Conservation (phyloP, 805 yeast genomes). For the Pichia membranifaciens region DNA sequence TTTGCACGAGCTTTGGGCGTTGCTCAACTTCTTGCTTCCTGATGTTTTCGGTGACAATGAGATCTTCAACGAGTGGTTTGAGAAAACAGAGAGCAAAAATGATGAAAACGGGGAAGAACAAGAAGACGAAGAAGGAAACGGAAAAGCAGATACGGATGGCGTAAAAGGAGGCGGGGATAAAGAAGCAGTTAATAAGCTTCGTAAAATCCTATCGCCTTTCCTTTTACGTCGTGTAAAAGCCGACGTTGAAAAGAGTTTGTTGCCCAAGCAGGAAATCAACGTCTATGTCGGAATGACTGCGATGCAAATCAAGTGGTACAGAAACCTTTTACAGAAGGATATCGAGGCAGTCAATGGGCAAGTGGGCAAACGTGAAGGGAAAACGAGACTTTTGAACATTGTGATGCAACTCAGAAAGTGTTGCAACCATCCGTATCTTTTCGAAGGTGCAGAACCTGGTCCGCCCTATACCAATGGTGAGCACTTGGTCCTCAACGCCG, state of each 20-base stretch:
- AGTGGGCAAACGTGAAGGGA: constrained; percentile 89
- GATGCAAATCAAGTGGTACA: constrained; percentile 93
- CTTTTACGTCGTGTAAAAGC: constrained; percentile 82
- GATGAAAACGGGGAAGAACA: constrained; percentile 85
- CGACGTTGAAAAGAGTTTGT: constrained; percentile 84
- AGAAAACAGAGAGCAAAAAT: constrained; percentile 49
- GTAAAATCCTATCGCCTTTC: constrained; percentile 83
- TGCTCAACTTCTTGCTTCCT: constrained; percentile 82
- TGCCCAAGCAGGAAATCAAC: constrained; percentile 88
- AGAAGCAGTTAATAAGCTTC: constrained; percentile 86
- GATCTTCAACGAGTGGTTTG: constrained; percentile 91
- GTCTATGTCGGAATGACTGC: constrained; percentile 91
- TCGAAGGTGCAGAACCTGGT: constrained; percentile 99
- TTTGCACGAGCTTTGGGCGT: constrained; percentile 93
- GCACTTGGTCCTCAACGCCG: constrained; percentile 83
- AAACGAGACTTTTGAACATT: constrained; percentile 83
- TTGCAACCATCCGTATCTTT: constrained; percentile 93
- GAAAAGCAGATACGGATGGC: too few species aligned
- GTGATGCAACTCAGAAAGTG: constrained; percentile 97
- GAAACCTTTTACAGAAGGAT: constrained; percentile 81
- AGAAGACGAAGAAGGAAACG: background rate
- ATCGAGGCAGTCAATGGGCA: constrained; percentile 96
- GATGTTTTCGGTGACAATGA: constrained; percentile 92
- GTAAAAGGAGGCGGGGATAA: constrained; percentile 50
- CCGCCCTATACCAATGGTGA: constrained; percentile 97